Evolutionary conservation across 2,329 filamentous ascomycete genomes (phyloP).

Genomic region (Dactylellina sp.): DNA sequence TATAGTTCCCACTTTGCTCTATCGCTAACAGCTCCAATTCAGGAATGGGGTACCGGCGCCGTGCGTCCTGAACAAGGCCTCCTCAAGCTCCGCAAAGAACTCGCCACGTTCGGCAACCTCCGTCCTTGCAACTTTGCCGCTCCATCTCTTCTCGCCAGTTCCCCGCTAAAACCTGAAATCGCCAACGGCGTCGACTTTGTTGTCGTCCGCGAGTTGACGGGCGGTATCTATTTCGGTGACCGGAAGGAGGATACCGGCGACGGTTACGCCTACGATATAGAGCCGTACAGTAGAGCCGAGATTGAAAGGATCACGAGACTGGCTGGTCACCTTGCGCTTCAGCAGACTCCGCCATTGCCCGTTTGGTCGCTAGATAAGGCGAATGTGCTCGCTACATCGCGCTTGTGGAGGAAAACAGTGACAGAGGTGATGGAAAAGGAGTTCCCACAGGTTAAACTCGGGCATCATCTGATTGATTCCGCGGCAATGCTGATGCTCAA

Average conservation of each 20-base stretch:
- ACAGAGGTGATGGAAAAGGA: slow-evolving; percentile 86
- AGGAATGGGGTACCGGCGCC: slow-evolving; percentile 90
- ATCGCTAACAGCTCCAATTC: slow-evolving; percentile 1
- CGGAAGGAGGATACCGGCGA: slow-evolving; percentile 77
- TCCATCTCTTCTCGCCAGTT: slow-evolving; percentile 78
- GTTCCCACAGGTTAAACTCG: slow-evolving; percentile 85
- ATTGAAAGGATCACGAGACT: slow-evolving; percentile 88
- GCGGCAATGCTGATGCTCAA: slow-evolving; percentile 99
- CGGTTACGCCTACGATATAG: slow-evolving; percentile 81
- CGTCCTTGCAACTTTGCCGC: slow-evolving; percentile 96
- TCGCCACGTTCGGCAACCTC: slow-evolving; percentile 93
- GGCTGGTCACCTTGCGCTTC: slow-evolving; percentile 82
- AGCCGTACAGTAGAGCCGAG: slow-evolving; percentile 85
- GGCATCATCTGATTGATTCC: slow-evolving; percentile 92
- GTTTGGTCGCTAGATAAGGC: slow-evolving; percentile 95
- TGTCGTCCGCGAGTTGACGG: slow-evolving; percentile 90
- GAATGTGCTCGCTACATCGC: slow-evolving; percentile 89
- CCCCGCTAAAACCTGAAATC: slow-evolving; percentile 85
- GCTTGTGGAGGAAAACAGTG: slow-evolving; percentile 89
- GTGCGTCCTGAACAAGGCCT: slow-evolving; percentile 94
- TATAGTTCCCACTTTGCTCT: background rate
- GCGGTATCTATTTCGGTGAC: slow-evolving; percentile 95
- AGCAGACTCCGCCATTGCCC: slow-evolving; percentile 78
- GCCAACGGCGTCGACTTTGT: slow-evolving; percentile 91
- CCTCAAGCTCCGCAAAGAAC: slow-evolving; percentile 89